Evolutionary conservation across 2,329 filamentous ascomycete genomes (phyloP), one percentile per base, ranked within the genome.

Genomic region (Magnaporthiopsis poae): DNA sequence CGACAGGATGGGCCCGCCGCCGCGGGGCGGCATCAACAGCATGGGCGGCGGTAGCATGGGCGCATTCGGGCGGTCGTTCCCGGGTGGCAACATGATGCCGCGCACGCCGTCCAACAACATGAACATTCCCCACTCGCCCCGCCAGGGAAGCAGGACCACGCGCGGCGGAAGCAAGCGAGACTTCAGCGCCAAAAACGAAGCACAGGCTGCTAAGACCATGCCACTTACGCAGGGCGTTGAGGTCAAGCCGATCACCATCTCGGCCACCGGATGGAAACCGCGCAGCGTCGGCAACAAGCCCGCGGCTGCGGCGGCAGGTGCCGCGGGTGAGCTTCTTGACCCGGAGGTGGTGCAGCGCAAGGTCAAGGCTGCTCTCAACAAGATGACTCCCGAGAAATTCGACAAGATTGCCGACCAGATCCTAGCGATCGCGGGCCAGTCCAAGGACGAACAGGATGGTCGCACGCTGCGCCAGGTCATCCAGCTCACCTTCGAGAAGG

Each of bases 311-410:
- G 75, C 76, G 36, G 69, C 75, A 64, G 77, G 80, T 59, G 69
- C 78, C 61, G 75, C 78, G 56, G 75, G 78, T 67, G 74, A 79
- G 64, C 84, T 91, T 72, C 86, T 98, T 80, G 87, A 96, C 70
- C 94, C 95, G 31, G 91, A 94, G 73, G 87, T 95, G 82, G 95
- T 99, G 67, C 95, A 99, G 81, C 89, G 94, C 72, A 99, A 99
- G 88, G 95, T 99, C 77, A 99, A 99, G 88, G 90, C 92, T 70
- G 91, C 91, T 69, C 83, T 99, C 73, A 99, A 99, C 88, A 99
- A 99, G 89, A 98, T 99, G 95, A 98, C 95, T 0, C 95, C 95
- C 0, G 95, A 99, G 80, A 99, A 98, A 76, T 99, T 99, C 73
- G 93, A 96, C 76, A 92, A 89, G 80, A 96, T 99, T 71, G 87